phyloP scores from a whole-genome alignment of 495 filamentous ascomycete species.

The Aspergillus egyptiacus region DNA sequence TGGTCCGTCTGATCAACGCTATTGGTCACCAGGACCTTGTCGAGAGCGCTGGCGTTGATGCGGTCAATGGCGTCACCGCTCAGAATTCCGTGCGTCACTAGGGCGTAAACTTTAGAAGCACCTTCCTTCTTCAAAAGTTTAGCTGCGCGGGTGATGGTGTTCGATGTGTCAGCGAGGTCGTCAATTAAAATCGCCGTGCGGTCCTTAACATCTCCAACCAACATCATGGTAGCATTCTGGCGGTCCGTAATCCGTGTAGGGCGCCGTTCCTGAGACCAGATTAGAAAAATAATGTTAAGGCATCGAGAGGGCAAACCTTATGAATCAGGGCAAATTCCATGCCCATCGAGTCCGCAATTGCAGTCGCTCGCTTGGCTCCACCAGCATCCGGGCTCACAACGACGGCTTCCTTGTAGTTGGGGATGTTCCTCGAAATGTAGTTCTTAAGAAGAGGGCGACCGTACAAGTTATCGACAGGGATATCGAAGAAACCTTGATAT shows the following conservation, averaged over 20 bases:
- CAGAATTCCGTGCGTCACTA: constrained; percentile 91
- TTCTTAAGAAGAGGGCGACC: constrained; percentile 79
- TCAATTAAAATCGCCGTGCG: constrained; percentile 87
- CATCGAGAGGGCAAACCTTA: constrained; percentile 60
- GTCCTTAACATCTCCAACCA: constrained; percentile 80
- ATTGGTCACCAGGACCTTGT: constrained; percentile 91
- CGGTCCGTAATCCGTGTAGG: constrained; percentile 90
- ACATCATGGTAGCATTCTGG: constrained; percentile 97
- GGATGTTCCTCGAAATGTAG: constrained; percentile 85
- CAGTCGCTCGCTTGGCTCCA: constrained; percentile 93
- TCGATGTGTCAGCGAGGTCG: constrained; percentile 91
- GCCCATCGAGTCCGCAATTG: constrained; percentile 87
- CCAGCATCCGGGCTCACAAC: constrained; percentile 96
- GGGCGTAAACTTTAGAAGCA: constrained; percentile 77
- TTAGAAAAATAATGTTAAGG: constrained; percentile 20
- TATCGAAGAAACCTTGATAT: constrained; percentile 98
- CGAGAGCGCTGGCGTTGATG: constrained; percentile 83
- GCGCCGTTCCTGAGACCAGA: constrained; percentile 71
- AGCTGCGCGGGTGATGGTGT: constrained; percentile 95
- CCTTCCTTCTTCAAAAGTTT: constrained; percentile 94
- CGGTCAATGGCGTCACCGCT: constrained; percentile 91
- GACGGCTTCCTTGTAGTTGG: constrained; percentile 79
- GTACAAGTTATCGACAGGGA: constrained; percentile 95
- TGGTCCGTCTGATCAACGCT: constrained; percentile 87
- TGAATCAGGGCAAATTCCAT: constrained; percentile 96